Conservation (phyloP, 805 yeast genomes). For the Grigorovia humatica region DNA sequence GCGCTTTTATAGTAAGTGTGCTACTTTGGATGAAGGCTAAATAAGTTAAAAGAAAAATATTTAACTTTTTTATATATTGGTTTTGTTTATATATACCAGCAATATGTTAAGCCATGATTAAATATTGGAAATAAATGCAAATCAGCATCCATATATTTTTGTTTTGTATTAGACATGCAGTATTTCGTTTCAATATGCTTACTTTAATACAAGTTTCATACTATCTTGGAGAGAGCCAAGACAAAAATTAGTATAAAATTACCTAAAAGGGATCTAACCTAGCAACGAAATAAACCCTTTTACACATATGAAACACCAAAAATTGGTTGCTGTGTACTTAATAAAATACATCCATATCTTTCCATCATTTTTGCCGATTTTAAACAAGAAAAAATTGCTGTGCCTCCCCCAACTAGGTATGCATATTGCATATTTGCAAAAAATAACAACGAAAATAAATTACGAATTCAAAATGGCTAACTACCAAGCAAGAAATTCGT, state of each 20-base stretch:
- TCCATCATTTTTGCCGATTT: neutral
- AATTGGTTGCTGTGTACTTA: neutral
- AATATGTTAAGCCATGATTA: neutral
- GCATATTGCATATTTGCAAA: neutral
- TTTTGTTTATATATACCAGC: neutral
- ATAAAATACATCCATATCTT: neutral
- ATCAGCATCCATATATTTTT: neutral
- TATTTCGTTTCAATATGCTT: neutral
- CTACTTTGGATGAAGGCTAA: neutral
- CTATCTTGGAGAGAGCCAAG: neutral
- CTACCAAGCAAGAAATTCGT: neutral
- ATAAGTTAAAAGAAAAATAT: too few relatives aligned
- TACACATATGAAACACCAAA: neutral
- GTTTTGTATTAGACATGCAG: neutral
- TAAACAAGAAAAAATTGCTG: neutral
- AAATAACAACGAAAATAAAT: neutral
- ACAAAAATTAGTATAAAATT: too few relatives aligned
- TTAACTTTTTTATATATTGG: neutral
- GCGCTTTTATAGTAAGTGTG: too few relatives aligned
- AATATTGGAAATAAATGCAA: neutral
- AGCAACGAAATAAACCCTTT: neutral
- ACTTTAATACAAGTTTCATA: neutral
- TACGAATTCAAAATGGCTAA: too few relatives aligned
- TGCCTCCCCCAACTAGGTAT: neutral
- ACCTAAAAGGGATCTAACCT: neutral